Evolutionary conservation across 306 rosid species (phyloP).

Genomic region (Fragaria vesca): DNA sequence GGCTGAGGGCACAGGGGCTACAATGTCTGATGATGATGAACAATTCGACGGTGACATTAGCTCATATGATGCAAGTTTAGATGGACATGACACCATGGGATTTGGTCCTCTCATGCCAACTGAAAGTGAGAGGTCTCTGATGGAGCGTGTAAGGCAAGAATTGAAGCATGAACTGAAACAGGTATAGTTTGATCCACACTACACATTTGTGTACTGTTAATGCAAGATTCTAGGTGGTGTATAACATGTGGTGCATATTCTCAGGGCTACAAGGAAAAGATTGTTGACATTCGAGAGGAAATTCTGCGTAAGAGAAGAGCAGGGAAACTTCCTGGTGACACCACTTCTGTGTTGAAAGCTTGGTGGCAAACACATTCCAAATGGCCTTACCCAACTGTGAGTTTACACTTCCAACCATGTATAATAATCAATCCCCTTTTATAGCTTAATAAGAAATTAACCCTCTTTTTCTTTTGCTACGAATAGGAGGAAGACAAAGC

Average conservation of each 20-base stretch:
- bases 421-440: neutral
- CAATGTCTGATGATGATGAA: slow-evolving; percentile 92
- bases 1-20: slow-evolving; percentile 84
- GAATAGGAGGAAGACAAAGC: slow-evolving; percentile 88
- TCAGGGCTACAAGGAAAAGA: slow-evolving; percentile 93
- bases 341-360: slow-evolving; percentile 85
- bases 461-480: neutral
- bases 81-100: slow-evolving; percentile 66
- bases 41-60: slow-evolving; percentile 68
- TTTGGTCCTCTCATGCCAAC: slow-evolving; percentile 93
- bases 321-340: slow-evolving; percentile 96
- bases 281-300: slow-evolving; percentile 88
- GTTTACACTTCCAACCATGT: slow-evolving; percentile 14
- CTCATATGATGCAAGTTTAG: slow-evolving; percentile 65
- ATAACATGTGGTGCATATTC: neutral
- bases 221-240: neutral
- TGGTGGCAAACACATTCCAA: slow-evolving; percentile 99
- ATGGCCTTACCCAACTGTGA: slow-evolving; percentile 98
- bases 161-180: slow-evolving; percentile 76
- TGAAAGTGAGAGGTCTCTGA: slow-evolving; percentile 84
- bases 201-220: neutral
- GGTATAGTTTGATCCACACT: slow-evolving; percentile 35
- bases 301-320: slow-evolving; percentile 97
- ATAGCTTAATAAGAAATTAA: neutral
- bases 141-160: slow-evolving; percentile 94